These are phyloP conservation scores for Xylariaceae sp. DNA, from an alignment of 2,329 filamentous ascomycete species.

Conservation along the genomic window DNA sequence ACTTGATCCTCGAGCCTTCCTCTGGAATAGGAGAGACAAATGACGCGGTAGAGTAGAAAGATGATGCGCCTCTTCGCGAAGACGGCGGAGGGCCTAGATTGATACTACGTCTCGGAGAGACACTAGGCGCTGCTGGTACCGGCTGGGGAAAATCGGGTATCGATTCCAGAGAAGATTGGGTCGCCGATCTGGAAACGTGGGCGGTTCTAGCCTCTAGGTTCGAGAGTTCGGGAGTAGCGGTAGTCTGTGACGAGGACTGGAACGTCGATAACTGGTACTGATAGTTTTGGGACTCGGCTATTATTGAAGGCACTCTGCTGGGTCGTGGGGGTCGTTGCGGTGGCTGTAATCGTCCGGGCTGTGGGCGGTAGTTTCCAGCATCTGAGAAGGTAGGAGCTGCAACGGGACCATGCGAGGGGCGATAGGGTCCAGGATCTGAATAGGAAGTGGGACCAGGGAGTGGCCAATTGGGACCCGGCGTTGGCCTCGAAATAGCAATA, in stretches of 20 bases:
- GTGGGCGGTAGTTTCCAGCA: slow-evolving; percentile 44
- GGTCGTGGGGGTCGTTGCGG: slow-evolving; percentile 57
- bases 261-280: slow-evolving; percentile 54
- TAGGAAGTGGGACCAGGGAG: slow-evolving; percentile 27
- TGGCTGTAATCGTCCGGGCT: slow-evolving; percentile 45
- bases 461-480: slow-evolving; percentile 35
- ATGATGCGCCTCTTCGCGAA: slow-evolving; percentile 55
- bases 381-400: slow-evolving; percentile 23
- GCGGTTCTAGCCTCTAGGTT: slow-evolving; percentile 44
- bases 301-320: slow-evolving; percentile 53
- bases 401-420: slow-evolving; percentile 35
- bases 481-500: slow-evolving; percentile 47
- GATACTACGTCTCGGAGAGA: slow-evolving; percentile 43
- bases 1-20: slow-evolving; percentile 54
- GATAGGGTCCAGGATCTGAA: slow-evolving; percentile 29
- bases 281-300: slow-evolving; percentile 47
- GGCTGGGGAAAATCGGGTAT: slow-evolving; percentile 56
- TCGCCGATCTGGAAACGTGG: slow-evolving; percentile 48
- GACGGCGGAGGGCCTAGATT: slow-evolving; percentile 57
- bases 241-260: slow-evolving; percentile 38
- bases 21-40: slow-evolving; percentile 73
- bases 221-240: slow-evolving; percentile 37
- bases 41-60: slow-evolving; percentile 60
- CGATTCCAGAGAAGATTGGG: slow-evolving; percentile 48
- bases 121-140: slow-evolving; percentile 31